phyloP scores from a whole-genome alignment of 352 stramenopile genomes.

The Phytophthora citricola region DNA sequence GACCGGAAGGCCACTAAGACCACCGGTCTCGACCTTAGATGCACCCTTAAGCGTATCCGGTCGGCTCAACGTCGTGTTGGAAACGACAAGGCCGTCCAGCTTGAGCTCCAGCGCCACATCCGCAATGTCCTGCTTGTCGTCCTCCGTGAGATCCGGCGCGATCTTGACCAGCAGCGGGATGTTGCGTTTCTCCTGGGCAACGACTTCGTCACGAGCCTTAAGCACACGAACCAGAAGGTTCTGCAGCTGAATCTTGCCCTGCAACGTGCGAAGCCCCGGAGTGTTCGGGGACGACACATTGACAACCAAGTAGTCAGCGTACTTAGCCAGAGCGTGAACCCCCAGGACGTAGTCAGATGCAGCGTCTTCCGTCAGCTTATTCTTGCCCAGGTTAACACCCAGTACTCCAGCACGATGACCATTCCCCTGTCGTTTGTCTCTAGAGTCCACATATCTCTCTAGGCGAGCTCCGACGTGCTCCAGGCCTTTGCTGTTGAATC shows the following conservation, averaged over 20 bases:
- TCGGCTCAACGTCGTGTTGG: conserved; percentile 96
- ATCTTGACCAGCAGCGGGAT: conserved; percentile 98
- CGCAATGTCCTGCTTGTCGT: conserved; percentile 97
- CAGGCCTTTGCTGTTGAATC: conserved; percentile 97
- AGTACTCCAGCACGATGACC: conserved; percentile 85
- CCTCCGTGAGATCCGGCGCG: conserved; percentile 94
- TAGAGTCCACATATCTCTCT: conserved; percentile 55
- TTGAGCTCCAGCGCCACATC: conserved; percentile 84
- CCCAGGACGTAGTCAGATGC: conserved; percentile 91
- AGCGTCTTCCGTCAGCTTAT: conserved; percentile 92
- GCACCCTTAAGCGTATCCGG: conserved; percentile 80
- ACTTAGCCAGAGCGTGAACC: conserved; percentile 92
- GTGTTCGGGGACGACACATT: conserved; percentile 98
- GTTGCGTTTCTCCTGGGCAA: conserved; percentile 54
- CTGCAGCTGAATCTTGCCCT: conserved; percentile 85
- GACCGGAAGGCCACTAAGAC: conserved; percentile 96
- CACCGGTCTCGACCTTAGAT: conserved; percentile 89
- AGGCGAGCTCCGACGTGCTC: conserved; percentile 80
- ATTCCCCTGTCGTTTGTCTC: conserved; percentile 35
- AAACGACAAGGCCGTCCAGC: conserved; percentile 97
- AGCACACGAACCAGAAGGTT: conserved; percentile 78
- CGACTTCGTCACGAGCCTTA: conserved; percentile 68
- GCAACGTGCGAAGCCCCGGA: conserved; percentile 81
- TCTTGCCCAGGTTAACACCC: conserved; percentile 98
- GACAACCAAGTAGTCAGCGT: conserved; percentile 98